Evolutionary conservation across 192 early-diverging fungal species (phyloP).

Genomic region (Lobosporangium transversale): DNA sequence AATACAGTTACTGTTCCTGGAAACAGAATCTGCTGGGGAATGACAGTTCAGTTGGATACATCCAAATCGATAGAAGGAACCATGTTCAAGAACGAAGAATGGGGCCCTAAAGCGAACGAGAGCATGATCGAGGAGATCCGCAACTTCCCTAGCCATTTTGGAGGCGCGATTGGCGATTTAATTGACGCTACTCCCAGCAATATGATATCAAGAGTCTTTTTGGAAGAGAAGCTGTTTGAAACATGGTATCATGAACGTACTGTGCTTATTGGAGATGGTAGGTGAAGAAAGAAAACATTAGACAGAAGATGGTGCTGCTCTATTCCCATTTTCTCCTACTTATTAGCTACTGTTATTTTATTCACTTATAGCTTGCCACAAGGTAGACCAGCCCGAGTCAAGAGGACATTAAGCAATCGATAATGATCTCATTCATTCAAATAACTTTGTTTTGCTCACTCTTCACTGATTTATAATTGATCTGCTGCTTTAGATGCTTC

Average conservation of each 20-base stretch:
- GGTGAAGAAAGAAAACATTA: not conserved
- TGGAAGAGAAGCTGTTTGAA: conserved; percentile 28
- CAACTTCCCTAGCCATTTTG: conserved; percentile 1
- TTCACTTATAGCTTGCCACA: conserved; percentile 4
- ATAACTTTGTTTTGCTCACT: too few species aligned
- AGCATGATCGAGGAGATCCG: not conserved
- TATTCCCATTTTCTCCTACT: not conserved
- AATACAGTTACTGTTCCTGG: conserved; percentile 10
- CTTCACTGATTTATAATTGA: too few species aligned
- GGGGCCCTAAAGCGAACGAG: conserved; percentile 18
- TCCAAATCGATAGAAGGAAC: not conserved
- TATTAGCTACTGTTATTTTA: not conserved
- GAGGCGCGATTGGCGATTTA: conserved; percentile 11
- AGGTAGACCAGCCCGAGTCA: too few species aligned
- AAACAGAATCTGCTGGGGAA: conserved; percentile 18
- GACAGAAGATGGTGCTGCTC: too few species aligned
- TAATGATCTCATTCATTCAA: too few species aligned
- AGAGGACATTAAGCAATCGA: too few species aligned
- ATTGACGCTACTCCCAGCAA: conserved; percentile 25
- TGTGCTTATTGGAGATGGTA: conserved; percentile 26
- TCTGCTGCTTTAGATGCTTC: conserved; percentile 1
- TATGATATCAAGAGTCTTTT: conserved; percentile 5
- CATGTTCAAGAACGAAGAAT: conserved; percentile 21
- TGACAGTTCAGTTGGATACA: conserved; percentile 10
- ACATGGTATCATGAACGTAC: conserved; percentile 29